Conservation (phyloP, 345 rosid species). For the Acer yangbiense region DNA sequence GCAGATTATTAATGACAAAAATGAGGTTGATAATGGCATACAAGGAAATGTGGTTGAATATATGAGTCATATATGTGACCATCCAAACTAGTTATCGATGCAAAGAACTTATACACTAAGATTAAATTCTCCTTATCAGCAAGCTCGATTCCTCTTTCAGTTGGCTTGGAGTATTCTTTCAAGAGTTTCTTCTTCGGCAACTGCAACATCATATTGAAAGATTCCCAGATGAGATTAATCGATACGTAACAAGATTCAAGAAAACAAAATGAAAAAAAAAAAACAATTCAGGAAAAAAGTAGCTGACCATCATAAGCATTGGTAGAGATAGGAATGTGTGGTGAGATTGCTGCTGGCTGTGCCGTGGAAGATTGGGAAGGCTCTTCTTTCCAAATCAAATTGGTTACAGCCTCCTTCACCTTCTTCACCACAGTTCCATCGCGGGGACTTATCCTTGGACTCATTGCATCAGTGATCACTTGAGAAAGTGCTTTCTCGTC, state of each 20-base stretch:
- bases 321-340: slow-evolving; percentile 34
- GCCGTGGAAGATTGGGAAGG: slow-evolving; percentile 20
- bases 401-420: slow-evolving; percentile 50
- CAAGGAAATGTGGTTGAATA: neutral
- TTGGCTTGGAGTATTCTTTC: slow-evolving; percentile 71
- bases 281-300: neutral
- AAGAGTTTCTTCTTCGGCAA: slow-evolving; percentile 50
- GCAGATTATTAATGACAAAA: slow-evolving; percentile 1
- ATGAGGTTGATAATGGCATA: neutral
- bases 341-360: slow-evolving; percentile 38
- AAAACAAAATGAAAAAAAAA: neutral
- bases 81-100: neutral
- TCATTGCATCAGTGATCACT: slow-evolving; percentile 57
- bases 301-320: slow-evolving; percentile 49
- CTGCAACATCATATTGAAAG: slow-evolving; percentile 33
- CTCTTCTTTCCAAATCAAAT: slow-evolving; percentile 40
- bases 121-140: slow-evolving; percentile 7
- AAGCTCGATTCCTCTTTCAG: slow-evolving; percentile 30
- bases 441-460: slow-evolving; percentile 50
- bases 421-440: slow-evolving; percentile 45
- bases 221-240: neutral
- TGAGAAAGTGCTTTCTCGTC: slow-evolving; percentile 74
- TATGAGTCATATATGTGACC: neutral
- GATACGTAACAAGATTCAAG: neutral
- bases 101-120: slow-evolving; percentile 7